Percentiles rank a stretch among this genome's conserved stretches.
Evolutionary conservation across 441 rosid genomes (phyloP).

Genomic region (Adansonia gregorii): DNA sequence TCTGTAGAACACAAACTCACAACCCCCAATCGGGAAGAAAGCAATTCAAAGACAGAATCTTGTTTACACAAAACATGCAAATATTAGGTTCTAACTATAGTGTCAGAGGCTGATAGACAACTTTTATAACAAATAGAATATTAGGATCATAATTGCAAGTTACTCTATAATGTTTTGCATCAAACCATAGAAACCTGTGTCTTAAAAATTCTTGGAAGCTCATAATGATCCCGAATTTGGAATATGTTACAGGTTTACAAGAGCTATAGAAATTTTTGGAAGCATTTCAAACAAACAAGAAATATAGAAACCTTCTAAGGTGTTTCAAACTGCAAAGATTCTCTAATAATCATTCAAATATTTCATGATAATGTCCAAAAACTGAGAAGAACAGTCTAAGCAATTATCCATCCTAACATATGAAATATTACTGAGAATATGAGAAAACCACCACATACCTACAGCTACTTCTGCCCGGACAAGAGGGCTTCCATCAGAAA

Average conservation of each 20-base stretch:
- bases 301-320: background rate
- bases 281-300: too few relatives aligned
- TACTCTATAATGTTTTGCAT: background rate
- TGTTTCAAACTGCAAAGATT: background rate
- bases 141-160: background rate
- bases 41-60: background rate
- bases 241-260: background rate
- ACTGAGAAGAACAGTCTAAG: background rate
- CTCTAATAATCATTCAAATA: slow-evolving; percentile 9
- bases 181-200: background rate
- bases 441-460: slow-evolving; percentile 52
- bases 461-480: slow-evolving; percentile 99
- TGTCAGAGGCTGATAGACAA: background rate
- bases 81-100: background rate
- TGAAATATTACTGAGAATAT: background rate
- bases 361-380: background rate
- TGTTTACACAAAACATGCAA: background rate
- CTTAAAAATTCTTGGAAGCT: background rate
- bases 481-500: slow-evolving; percentile 95
- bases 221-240: background rate
- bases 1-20: background rate
- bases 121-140: background rate
- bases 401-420: slow-evolving; percentile 16
- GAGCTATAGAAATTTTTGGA: background rate
- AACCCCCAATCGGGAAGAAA: slow-evolving; percentile 1